Base-by-base conservation (phyloP, 495 filamentous ascomycete genomes). In the Penicillium tannophilum region DNA sequence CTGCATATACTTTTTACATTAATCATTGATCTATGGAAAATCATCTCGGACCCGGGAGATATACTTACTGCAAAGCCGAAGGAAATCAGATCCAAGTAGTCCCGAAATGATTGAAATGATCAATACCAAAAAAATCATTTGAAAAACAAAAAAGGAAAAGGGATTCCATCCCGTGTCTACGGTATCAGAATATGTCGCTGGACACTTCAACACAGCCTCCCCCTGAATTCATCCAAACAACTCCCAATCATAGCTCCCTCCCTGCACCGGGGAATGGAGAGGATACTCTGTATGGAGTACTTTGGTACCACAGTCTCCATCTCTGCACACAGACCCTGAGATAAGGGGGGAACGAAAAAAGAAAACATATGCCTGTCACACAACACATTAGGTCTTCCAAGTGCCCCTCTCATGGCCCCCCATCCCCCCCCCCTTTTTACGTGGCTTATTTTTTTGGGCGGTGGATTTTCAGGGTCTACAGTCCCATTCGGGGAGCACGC, bases 151-250 rank as follows among this genome's bases (percentile, higher is more conserved):
- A 49, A 46, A 46, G 10, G n/a, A 14, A 26, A 47, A 26, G 20
- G 33, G 26, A 31, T 49, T 49, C 46, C 26, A 23, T 30, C 46
- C 46, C 46, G 46, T 49, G 26, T 49, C 46, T 11, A 6, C 12
- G 24, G 26, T 49, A 49, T 49, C 23, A 26, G 46, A 26, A 48
- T 31, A 30, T 48, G 26, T 49, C 45, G 45, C 23, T 49, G 46
- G 46, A 49, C 26, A 30, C 23, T 49, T 30, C 46, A 53, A 67
- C 67, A 70, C 67, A 67, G 67, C 67, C 67, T 70, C 67, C 67
- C 67, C 67, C 67, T 70, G 67, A 67, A 65, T 65, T 55, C 35
- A 36, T 44, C 39, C 19, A 36, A 19, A 52, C 48, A 24, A 35
- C 51, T 33, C 45, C 60, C 54, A 56, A 52, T 62, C 63, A 47